Base-by-base conservation (phyloP, 1,284 basidiomycete genomes). In the Pyrrhoderma lamaoense region DNA sequence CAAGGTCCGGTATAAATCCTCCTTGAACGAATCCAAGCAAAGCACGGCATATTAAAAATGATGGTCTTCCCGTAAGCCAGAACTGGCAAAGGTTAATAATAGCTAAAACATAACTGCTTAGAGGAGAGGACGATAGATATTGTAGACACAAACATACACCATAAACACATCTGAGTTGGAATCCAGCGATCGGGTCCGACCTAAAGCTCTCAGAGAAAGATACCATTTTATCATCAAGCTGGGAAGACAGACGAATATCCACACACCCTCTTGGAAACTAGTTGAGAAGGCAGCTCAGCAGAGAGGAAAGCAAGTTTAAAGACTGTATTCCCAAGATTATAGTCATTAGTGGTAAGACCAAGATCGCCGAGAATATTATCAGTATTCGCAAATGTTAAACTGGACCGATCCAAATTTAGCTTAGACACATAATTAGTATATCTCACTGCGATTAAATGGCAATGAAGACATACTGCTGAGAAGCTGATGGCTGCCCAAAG, bases 201-300 rank as follows among this genome's bases (percentile, higher is more conserved):
- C 27, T 31, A 31, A 31, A 31, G 11, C 7, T 5, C 11, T 5
- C 7, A 31, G 5, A 5, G 27, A 5, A 31, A 31, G 27, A 31
- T 31, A 31, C 11, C 5, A 11, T 31, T 31, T 31, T 31, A 31
- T 31, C 5, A 5, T 11, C 27, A 31, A 31, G 27, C 11, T n/a
- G n/a, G n/a, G n/a, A n/a, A 31, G 27, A 31, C 11, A 31, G 27
- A 31, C 11, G 11, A 31, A 31, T n/a, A n/a, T n/a, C n/a, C n/a
- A n/a, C n/a, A 11, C 23, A 84, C 72, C 18, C 79, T 70, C 64
- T 87, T 88, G 2, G 82, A 85, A 40, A 88, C 65, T 11, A 88
- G 67, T 57, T 86, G 84, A 1, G 82, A 85, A n/a, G 85, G 84
- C 25, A 86, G 63, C 60, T 84, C 82, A 3, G 80, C 79, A 31